These are phyloP conservation scores for Canavalia ensiformis DNA, from an alignment of 306 rosid genomes.

Conservation along the genomic window DNA sequence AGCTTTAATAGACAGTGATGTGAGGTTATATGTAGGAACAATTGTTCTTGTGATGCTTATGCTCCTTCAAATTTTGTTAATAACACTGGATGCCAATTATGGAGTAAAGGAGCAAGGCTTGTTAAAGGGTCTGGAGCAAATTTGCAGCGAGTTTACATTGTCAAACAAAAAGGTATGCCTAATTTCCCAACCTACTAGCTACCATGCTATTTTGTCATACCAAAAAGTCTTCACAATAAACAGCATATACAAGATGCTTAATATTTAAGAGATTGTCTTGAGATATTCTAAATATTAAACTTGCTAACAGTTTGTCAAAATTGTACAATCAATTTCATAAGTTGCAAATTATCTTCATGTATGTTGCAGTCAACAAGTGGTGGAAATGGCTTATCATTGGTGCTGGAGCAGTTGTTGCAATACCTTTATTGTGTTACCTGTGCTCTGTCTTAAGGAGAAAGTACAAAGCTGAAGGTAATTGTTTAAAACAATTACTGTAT, in stretches of 20 bases:
- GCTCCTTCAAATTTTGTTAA: neutral
- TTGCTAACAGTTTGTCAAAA: neutral
- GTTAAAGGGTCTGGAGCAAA: neutral
- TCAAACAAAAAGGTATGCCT: conserved; percentile 32
- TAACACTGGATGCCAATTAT: conserved; percentile 3
- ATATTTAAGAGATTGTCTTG: neutral
- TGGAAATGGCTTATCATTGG: conserved; percentile 44
- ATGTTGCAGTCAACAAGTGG: conserved; percentile 36
- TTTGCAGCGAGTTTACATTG: conserved; percentile 1
- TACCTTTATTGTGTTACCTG: conserved; percentile 11
- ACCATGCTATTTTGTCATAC: neutral
- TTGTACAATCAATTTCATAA: neutral
- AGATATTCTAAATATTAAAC: neutral
- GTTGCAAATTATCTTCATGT: neutral
- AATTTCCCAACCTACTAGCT: neutral
- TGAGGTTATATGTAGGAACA: neutral
- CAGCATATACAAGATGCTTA: neutral
- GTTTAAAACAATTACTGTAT: neutral
- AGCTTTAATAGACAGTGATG: neutral
- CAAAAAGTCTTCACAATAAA: too few relatives aligned
- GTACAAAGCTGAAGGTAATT: conserved; percentile 36
- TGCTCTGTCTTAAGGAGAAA: conserved; percentile 13
- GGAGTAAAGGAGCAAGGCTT: conserved; percentile 36
- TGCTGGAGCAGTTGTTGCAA: conserved; percentile 20
- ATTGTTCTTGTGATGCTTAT: conserved; percentile 1